Conservation (phyloP, 2,329 filamentous ascomycete genomes). For the Herpotrichia juniperi region DNA sequence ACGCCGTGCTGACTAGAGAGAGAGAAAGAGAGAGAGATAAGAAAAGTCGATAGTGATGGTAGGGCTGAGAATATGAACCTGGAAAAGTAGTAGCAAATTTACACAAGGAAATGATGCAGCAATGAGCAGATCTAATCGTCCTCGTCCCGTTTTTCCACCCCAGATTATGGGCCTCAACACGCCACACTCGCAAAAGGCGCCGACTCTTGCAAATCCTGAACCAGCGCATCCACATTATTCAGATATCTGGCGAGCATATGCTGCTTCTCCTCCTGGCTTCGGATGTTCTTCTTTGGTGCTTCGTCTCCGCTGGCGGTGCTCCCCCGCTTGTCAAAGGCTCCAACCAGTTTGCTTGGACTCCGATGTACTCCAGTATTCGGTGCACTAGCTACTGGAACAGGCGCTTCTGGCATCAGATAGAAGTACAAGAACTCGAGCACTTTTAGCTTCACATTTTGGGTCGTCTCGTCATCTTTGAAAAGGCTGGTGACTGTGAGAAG, state of each 20-base stretch:
- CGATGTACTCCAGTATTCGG: slow-evolving; percentile 46
- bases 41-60: slow-evolving; percentile 13
- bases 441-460: slow-evolving; percentile 89
- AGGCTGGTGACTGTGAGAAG: slow-evolving; percentile 89
- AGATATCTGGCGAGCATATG: slow-evolving; percentile 76
- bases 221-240: slow-evolving; percentile 79
- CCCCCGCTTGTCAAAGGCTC: slow-evolving; percentile 39
- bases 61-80: slow-evolving; percentile 12
- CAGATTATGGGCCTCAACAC: slow-evolving; percentile 17
- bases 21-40: slow-evolving; percentile 16
- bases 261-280: slow-evolving; percentile 82
- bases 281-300: slow-evolving; percentile 46
- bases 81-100: slow-evolving; percentile 11
- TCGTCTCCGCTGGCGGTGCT: slow-evolving; percentile 37
- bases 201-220: slow-evolving; percentile 80
- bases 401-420: slow-evolving; percentile 93
- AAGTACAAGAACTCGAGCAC: slow-evolving; percentile 98
- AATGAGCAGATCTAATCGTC: not conserved
- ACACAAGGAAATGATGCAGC: slow-evolving; percentile 17
- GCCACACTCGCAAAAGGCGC: slow-evolving; percentile 59
- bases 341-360: slow-evolving; percentile 40
- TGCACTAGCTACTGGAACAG: slow-evolving; percentile 48
- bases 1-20: slow-evolving; percentile 34
- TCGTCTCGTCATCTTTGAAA: slow-evolving; percentile 87
- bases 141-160: not conserved